These are phyloP conservation scores for Morella rubra DNA, from an alignment of 306 rosid genomes.

Conservation along the genomic window DNA sequence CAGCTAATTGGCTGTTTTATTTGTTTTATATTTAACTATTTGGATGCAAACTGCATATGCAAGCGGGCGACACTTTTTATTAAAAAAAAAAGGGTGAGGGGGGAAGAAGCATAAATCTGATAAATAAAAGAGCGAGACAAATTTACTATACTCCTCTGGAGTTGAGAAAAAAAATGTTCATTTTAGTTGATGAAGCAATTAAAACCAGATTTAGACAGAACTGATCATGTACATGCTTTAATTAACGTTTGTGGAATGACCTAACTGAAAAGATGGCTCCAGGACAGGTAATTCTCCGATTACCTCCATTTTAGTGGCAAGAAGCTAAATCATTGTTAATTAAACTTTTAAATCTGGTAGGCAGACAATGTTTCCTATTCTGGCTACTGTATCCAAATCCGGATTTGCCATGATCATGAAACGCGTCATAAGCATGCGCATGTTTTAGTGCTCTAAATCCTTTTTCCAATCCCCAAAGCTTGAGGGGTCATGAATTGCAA, in stretches of 20 bases:
- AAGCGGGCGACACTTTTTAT: too few relatives aligned
- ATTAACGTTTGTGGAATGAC: neutral
- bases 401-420: slow-evolving; percentile 3
- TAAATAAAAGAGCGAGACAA: too few relatives aligned
- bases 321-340: slow-evolving; percentile 14
- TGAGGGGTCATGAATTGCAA: neutral
- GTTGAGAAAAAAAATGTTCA: neutral
- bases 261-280: slow-evolving; percentile 3
- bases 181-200: neutral
- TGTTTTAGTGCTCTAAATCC: slow-evolving; percentile 19
- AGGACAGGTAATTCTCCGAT: neutral
- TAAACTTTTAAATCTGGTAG: neutral
- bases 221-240: neutral
- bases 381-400: neutral
- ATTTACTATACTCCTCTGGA: too few relatives aligned
- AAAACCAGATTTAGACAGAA: too few relatives aligned
- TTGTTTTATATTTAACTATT: neutral
- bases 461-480: neutral
- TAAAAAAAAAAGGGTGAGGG: too few relatives aligned
- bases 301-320: slow-evolving; percentile 17
- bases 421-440: slow-evolving; percentile 25
- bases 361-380: slow-evolving; percentile 12
- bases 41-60: neutral
- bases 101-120: too few relatives aligned
- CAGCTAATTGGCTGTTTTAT: too few relatives aligned